phyloP scores from a whole-genome alignment of 2,329 filamentous ascomycete species.

The Penicillium sp. region DNA sequence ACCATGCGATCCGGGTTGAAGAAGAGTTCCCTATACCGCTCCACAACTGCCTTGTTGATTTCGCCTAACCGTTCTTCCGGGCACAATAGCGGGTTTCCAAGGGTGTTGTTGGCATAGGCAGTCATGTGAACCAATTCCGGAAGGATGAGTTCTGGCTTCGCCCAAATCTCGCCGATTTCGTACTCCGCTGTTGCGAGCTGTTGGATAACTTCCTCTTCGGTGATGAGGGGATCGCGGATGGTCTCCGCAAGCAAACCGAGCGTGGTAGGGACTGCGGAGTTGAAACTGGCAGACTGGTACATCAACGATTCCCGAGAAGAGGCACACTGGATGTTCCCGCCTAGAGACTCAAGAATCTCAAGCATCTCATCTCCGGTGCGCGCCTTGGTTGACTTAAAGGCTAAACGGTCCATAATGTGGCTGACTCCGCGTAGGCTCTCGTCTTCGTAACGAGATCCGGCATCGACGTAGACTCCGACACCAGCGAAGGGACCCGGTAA shows the following conservation, averaged over 20 bases:
- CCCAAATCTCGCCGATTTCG: constrained; percentile 96
- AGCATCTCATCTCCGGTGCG: constrained; percentile 80
- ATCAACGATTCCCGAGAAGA: constrained; percentile 94
- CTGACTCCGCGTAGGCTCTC: constrained; percentile 80
- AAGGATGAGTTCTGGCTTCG: constrained; percentile 91
- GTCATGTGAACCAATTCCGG: constrained; percentile 94
- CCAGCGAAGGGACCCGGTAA: constrained; percentile 92
- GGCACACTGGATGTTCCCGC: constrained; percentile 95
- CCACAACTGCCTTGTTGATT: constrained; percentile 72
- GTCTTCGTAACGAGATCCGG: constrained; percentile 91
- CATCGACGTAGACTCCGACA: constrained; percentile 93
- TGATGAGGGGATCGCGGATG: constrained; percentile 80
- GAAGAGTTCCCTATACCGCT: constrained; percentile 77
- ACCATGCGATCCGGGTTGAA: constrained; percentile 90
- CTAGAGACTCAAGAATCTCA: constrained; percentile 79
- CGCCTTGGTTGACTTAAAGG: constrained; percentile 80
- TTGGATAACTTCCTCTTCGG: constrained; percentile 78
- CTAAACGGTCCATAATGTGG: constrained; percentile 92
- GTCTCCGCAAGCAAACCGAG: constrained; percentile 88
- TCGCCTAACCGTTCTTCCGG: constrained; percentile 74
- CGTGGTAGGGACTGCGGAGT: constrained; percentile 79
- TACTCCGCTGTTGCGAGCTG: constrained; percentile 91
- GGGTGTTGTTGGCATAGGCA: constrained; percentile 91
- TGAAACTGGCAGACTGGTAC: constrained; percentile 99
- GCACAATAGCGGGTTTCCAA: constrained; percentile 90